Base-by-base conservation (phyloP, 2,329 filamentous ascomycete species). In the Ophiobolus disseminans region DNA sequence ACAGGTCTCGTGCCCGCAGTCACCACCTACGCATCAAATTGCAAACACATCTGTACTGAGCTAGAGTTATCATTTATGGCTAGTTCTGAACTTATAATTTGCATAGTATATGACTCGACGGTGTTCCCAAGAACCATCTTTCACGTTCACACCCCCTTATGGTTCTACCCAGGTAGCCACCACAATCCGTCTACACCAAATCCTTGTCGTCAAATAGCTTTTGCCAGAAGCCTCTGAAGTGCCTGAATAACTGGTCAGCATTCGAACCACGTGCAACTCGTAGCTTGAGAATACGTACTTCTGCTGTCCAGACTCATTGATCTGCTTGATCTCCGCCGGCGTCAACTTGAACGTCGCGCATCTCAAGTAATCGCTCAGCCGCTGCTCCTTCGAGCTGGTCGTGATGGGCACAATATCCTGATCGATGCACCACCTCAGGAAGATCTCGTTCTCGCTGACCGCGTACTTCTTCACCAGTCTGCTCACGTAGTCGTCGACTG, bases 191-290 rank as follows among this genome's bases (percentile, higher is more conserved):
- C 60, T 70, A 82, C 14, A 75, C 72, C 49, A 70, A 67, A 60
- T 88, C 85, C 48, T 83, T 76, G 1, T 69, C 68, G 8, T 68
- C 78, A 67, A 84, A 86, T 48, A 76, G 76, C 13, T 79, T 56
- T 2, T 55, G 73, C 83, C 83, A 88, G 65, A 84, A 88, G 0
- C 73, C 80, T 23, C 86, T 78, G 60, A 75, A 84, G 67, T 88
- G 82, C n/a, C n/a, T n/a, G n/a, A n/a, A n/a, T n/a, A n/a, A n/a
- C n/a, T n/a, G n/a, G n/a, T n/a, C n/a, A n/a, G n/a, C n/a, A n/a
- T n/a, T n/a, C n/a, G n/a, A n/a, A n/a, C n/a, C n/a, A n/a, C n/a
- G n/a, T n/a, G n/a, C n/a, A n/a, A n/a, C n/a, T n/a, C n/a, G n/a
- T n/a, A n/a, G n/a, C n/a, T n/a, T n/a, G n/a, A n/a, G n/a, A n/a